Percentiles rank a stretch among this genome's conserved stretches.
phyloP scores from a whole-genome alignment of 495 filamentous ascomycete species.

The Penicillium soppii region DNA sequence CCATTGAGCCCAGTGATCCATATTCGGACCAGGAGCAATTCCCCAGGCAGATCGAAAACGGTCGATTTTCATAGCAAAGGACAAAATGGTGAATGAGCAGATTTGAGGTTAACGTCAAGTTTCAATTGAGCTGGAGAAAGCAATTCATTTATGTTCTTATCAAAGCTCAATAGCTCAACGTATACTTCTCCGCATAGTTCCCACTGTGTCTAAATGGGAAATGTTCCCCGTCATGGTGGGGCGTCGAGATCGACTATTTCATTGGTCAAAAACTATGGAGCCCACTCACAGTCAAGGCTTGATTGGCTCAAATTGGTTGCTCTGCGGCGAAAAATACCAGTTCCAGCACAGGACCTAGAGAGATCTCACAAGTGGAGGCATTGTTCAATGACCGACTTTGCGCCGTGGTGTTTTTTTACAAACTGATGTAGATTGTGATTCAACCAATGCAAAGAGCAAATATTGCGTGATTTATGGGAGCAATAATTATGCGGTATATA shows the following conservation, averaged over 20 bases:
- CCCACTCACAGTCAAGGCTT: not conserved
- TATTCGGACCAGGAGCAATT: slow-evolving; percentile 16
- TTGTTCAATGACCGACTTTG: no score
- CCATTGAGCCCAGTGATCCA: slow-evolving; percentile 19
- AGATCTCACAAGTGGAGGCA: no score
- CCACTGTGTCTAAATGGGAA: slow-evolving; percentile 1
- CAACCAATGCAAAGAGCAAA: no score
- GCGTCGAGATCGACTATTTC: not conserved
- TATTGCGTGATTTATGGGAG: no score
- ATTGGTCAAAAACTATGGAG: not conserved
- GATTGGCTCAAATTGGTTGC: not conserved
- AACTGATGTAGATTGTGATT: no score
- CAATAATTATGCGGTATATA: no score
- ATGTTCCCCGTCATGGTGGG: slow-evolving; percentile 8
- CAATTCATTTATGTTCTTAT: slow-evolving; percentile 3
- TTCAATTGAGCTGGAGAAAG: not conserved
- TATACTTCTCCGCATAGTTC: not conserved
- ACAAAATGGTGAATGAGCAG: not conserved
- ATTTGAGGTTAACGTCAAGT: not conserved
- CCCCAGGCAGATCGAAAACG: slow-evolving; percentile 25
- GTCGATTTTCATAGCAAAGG: slow-evolving; percentile 10
- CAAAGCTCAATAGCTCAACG: not conserved
- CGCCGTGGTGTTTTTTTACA: no score
- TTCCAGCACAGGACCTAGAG: not conserved
- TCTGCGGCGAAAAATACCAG: not conserved